These are phyloP conservation scores for Zygnema cylindricum DNA, from an alignment of 139 green algal genomes.

Conservation along the genomic window DNA sequence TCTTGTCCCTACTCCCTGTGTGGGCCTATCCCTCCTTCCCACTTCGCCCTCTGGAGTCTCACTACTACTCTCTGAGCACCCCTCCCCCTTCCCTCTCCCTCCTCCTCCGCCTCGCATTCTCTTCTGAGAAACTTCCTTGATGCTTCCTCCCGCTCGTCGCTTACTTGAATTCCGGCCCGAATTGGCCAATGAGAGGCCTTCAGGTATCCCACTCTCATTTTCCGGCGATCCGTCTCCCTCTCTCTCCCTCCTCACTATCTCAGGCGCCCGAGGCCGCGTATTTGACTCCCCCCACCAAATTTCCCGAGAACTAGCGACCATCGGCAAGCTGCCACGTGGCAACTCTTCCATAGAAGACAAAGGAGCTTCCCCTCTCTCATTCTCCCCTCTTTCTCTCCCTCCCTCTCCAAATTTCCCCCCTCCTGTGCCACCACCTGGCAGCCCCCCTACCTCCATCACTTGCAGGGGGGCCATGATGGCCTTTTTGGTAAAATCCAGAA, in stretches of 20 bases:
- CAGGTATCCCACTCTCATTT: not conserved
- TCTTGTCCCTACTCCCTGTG: not conserved
- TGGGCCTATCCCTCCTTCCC: not conserved
- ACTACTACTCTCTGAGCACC: not conserved
- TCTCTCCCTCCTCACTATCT: not conserved
- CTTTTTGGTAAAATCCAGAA: no score
- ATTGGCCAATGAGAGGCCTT: not conserved
- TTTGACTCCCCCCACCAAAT: no score
- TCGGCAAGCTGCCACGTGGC: no score
- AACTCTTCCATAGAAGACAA: no score
- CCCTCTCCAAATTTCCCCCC: not conserved
- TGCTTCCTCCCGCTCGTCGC: constrained; percentile 36
- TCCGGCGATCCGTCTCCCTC: not conserved
- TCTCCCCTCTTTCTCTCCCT: not conserved
- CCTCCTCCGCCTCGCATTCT: not conserved
- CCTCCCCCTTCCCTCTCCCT: not conserved
- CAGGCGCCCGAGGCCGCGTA: no score
- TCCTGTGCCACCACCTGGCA: not conserved
- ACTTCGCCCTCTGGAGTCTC: not conserved
- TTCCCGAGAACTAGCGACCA: no score
- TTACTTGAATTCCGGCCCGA: not conserved
- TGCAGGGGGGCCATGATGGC: no score
- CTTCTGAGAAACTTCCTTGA: not conserved
- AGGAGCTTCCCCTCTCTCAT: not conserved
- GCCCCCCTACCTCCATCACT: no score